phyloP scores from a whole-genome alignment of 257 asterid genomes.

The Gentiana dahurica region DNA sequence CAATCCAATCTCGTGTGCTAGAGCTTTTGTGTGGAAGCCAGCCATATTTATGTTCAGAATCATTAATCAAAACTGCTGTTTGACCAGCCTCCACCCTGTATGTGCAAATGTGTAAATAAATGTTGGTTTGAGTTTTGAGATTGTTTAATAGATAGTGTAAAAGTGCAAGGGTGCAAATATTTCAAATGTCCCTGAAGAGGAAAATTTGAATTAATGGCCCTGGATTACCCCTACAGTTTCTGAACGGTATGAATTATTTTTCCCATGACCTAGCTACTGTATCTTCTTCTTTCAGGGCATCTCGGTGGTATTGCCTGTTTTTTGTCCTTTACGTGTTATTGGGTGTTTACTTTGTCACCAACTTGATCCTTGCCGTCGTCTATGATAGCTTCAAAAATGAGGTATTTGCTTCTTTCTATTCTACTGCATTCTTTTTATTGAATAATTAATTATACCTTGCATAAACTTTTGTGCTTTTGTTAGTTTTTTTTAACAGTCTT shows the following conservation, averaged over 20 bases:
- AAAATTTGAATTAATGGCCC: neutral
- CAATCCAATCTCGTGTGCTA: too few species aligned
- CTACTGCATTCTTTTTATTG: neutral
- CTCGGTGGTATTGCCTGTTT: slow-evolving; percentile 79
- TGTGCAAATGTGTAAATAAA: too few species aligned
- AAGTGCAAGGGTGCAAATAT: too few species aligned
- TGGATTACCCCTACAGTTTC: neutral
- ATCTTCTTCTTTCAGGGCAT: slow-evolving; percentile 46
- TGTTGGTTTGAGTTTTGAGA: neutral
- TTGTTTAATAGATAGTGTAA: neutral
- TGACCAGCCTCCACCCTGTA: too few species aligned
- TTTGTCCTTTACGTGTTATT: slow-evolving; percentile 80
- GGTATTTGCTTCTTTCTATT: slow-evolving; percentile 34
- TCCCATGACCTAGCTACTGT: slow-evolving; percentile 10
- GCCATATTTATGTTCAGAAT: too few species aligned
- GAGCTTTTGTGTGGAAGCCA: too few species aligned
- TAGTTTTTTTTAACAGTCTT: too few species aligned
- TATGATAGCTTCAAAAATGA: slow-evolving; percentile 93
- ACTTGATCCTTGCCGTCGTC: slow-evolving; percentile 96
- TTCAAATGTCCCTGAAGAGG: neutral
- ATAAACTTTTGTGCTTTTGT: neutral
- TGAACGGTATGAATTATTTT: neutral
- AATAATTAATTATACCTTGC: neutral
- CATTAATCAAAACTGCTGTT: too few species aligned
- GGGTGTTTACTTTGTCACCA: slow-evolving; percentile 98